A percentile compares a stretch with the other conserved stretches of the same genome.
Evolutionary conservation across 1,139 yeast species (phyloP).

Genomic region (Hansenula lynferdii): DNA sequence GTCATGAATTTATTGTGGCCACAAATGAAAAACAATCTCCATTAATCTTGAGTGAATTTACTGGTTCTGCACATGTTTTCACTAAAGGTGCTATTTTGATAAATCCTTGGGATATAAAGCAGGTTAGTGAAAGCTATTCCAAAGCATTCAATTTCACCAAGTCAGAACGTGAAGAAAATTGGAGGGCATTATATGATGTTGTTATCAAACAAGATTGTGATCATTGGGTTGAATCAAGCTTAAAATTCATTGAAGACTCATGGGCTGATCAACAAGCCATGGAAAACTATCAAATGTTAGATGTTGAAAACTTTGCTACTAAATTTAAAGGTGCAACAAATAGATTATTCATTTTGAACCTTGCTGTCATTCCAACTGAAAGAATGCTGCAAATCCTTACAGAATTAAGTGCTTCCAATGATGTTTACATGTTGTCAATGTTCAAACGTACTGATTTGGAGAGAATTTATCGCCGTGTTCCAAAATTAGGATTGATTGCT

Average conservation of each 20-base stretch:
- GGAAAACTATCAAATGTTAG: slow-evolving; percentile 31
- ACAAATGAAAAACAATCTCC: slow-evolving; percentile 74
- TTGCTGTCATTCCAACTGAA: slow-evolving; percentile 45
- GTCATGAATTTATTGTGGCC: slow-evolving; percentile 89
- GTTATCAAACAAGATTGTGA: slow-evolving; percentile 67
- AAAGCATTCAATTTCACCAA: slow-evolving; percentile 58
- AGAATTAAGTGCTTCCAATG: slow-evolving; percentile 49
- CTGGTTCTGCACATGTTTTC: slow-evolving; percentile 85
- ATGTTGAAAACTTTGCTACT: slow-evolving; percentile 34
- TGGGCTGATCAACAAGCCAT: slow-evolving; percentile 57
- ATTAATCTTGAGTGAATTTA: slow-evolving; percentile 82
- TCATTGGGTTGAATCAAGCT: slow-evolving; percentile 65
- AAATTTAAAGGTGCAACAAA: slow-evolving; percentile 25
- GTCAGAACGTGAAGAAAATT: slow-evolving; percentile 53
- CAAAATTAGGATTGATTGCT: slow-evolving; percentile 76
- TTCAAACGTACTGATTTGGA: slow-evolving; percentile 62
- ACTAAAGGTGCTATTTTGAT: slow-evolving; percentile 69
- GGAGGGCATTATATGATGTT: slow-evolving; percentile 55
- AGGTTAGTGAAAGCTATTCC: slow-evolving; percentile 59
- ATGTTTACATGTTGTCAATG: slow-evolving; percentile 68
- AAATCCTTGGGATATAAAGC: slow-evolving; percentile 85
- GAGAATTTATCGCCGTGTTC: slow-evolving; percentile 60
- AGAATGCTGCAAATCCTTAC: slow-evolving; percentile 43
- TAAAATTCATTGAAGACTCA: slow-evolving; percentile 47
- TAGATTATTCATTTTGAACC: slow-evolving; percentile 50